Evolutionary conservation across 441 rosid genomes (phyloP), one percentile per base, ranked within the genome.

Genomic region (Erysimum cheiri): DNA sequence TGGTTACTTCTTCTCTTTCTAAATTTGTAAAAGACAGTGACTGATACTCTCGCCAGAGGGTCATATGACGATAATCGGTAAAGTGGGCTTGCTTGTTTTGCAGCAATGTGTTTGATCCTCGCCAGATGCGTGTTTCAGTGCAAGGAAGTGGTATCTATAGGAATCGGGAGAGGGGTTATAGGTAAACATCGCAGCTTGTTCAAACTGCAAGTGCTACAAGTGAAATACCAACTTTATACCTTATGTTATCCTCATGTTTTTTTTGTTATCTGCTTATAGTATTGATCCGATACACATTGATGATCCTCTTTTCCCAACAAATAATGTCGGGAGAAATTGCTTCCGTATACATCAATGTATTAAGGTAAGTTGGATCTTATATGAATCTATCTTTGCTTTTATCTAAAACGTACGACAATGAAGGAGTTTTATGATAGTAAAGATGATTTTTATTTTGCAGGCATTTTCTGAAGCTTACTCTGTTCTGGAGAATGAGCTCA

Each of bases 51-150:
- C 32, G 11, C 60, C 61, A 65, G 60, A 57, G 26, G 46, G 35
- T 22, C 50, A 10, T 32, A 26, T 58, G 67, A 44, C 8, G 61
- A 52, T 59, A 52, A 53, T 24, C 54, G 69, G 48, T 40, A 13
- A 43, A 46, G 32, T 22, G 50, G 17, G 31, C n/a, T 33, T 74
- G 12, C 39, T 73, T 47, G 44, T 71, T 62, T 39, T 83, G 70
- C 83, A 95, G 99, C 82, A 90, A 95, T 78, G 92, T 95, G 67
- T 95, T 95, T 83, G 99, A 95, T 84, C 99, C 99, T 81, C 99
- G 99, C 59, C 96, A 87, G 80, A 90, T 95, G 89, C 90, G 97
- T 57, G 84, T 92, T 71, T 92, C 98, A 60, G 99, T 95, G 80
- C 95, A 85, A 72, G 98, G 99, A 77, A 85, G 88, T 83, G 99